Base-by-base conservation (phyloP, 2,329 filamentous ascomycete species). In the Beauveria asiatica region DNA sequence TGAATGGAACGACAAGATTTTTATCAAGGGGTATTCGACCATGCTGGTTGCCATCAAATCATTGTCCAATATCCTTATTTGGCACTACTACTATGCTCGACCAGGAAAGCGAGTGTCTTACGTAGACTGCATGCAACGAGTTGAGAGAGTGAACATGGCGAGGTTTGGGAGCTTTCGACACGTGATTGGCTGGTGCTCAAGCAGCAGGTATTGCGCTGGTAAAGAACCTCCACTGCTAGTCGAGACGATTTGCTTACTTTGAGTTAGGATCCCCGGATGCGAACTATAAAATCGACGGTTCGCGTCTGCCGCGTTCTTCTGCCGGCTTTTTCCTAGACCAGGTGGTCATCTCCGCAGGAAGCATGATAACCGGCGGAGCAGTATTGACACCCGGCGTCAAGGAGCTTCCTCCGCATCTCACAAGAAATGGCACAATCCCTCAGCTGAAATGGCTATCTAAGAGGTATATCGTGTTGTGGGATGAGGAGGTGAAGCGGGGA, bases 401-500 rank as follows among this genome's bases (percentile, higher is more conserved):
- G 9, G 50, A 53, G 37, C 21, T 17, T 10, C 50, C 49, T 3
- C 49, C 49, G 11, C 49, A 51, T 25, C 49, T 51, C n/a, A 21
- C 17, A 25, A 51, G 61, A 21, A 48, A 53, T 11, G 59, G 59
- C 1, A 61, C 62, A 30, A 58, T 63, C 5, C 44, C 37, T 2
- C 62, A 55, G 51, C 59, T 68, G 5, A 37, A 63, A 45, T 65
- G 64, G 64, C 51, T 69, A 2, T 19, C 63, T 2, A 60, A 33
- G 0, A 65, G 65, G 10, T 67, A 52, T 48, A 62, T 69, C 2
- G 41, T 69, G 3, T 23, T 70, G 1, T 70, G 67, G 67, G 67
- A 70, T 27, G 66, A 68, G 33, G 49, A 37, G n/a, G 64, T 63
- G n/a, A 69, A 68, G 46, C 61, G 67, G 39, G 69, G 66, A 3